A percentile compares a stretch with the other conserved stretches of the same genome.
Conservation (phyloP, 2,329 filamentous ascomycete species). For the Beauveria pseudobassiana region DNA sequence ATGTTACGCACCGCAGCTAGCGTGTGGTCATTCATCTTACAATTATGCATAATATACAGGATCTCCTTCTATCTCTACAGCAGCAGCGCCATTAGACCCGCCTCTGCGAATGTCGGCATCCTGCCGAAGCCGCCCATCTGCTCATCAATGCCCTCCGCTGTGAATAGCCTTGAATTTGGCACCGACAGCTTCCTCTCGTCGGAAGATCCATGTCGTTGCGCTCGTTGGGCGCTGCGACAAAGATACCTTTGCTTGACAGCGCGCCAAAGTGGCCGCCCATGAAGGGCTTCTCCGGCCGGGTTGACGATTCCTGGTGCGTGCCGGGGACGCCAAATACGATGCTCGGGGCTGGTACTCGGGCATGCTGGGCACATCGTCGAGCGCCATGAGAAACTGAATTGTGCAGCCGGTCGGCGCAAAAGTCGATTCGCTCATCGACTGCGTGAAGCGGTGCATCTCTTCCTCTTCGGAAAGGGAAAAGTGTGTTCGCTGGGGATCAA, state of each 20-base stretch:
- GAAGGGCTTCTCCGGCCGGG: slow-evolving; percentile 14
- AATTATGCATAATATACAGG: slow-evolving; percentile 1
- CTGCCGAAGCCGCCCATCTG: not conserved
- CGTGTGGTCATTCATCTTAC: not conserved
- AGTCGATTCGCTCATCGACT: slow-evolving; percentile 37
- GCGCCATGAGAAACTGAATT: slow-evolving; percentile 57
- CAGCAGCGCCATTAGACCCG: slow-evolving; percentile 5
- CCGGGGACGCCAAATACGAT: slow-evolving; percentile 28
- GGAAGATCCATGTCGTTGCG: slow-evolving; percentile 14
- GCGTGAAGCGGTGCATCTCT: slow-evolving; percentile 46
- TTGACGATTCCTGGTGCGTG: slow-evolving; percentile 9
- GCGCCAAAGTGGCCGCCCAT: slow-evolving; percentile 50
- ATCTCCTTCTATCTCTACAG: not conserved
- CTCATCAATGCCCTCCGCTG: slow-evolving; percentile 10
- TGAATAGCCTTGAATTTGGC: slow-evolving; percentile 25
- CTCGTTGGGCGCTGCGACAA: slow-evolving; percentile 29
- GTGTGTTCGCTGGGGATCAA: slow-evolving; percentile 61
- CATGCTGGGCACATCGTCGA: slow-evolving; percentile 20
- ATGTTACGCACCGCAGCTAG: no score
- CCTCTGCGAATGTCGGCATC: slow-evolving; percentile 9
- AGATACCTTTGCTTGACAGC: slow-evolving; percentile 53
- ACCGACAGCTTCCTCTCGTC: slow-evolving; percentile 28
- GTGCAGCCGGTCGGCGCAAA: slow-evolving; percentile 56
- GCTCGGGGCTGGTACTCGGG: slow-evolving; percentile 13
- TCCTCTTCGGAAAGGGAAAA: slow-evolving; percentile 38